phyloP scores from a whole-genome alignment of 306 rosid species.

The Inga laurina region DNA sequence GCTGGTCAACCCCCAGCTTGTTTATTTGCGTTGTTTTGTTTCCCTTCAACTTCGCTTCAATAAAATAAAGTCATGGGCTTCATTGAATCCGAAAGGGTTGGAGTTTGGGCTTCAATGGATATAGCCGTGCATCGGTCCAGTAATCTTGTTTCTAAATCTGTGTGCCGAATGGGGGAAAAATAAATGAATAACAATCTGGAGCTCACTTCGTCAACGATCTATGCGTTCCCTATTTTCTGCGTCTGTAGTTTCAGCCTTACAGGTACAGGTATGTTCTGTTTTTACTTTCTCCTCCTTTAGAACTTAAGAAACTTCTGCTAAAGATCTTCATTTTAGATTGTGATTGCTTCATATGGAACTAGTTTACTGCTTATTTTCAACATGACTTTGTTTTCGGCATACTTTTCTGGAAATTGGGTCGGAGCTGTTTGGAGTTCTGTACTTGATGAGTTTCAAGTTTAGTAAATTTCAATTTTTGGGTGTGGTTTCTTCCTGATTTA shows the following conservation, averaged over 20 bases:
- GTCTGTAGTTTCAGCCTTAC: not conserved
- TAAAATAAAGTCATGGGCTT: not conserved
- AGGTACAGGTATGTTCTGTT: not conserved
- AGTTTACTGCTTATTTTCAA: not conserved
- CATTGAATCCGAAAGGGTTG: not conserved
- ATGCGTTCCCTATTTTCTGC: not conserved
- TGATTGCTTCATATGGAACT: not conserved
- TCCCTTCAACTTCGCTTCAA: not conserved
- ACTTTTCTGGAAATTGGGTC: not conserved
- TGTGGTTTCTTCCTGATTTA: not conserved
- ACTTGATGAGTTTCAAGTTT: no score
- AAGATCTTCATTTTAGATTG: not conserved
- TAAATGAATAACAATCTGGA: not conserved
- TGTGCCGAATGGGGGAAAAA: not conserved
- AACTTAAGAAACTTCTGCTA: not conserved
- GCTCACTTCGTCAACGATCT: not conserved
- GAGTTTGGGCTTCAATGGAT: not conserved
- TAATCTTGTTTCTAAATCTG: not conserved
- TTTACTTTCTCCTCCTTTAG: not conserved
- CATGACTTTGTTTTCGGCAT: not conserved
- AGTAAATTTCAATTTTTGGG: not conserved
- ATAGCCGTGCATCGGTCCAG: not conserved
- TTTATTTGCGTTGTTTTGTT: no score
- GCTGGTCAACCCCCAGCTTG: no score
- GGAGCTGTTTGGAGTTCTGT: not conserved